A percentile compares a stretch with the other conserved stretches of the same genome.
Evolutionary conservation across 2,329 filamentous ascomycete genomes (phyloP).

Genomic region (Diaporthe eres): DNA sequence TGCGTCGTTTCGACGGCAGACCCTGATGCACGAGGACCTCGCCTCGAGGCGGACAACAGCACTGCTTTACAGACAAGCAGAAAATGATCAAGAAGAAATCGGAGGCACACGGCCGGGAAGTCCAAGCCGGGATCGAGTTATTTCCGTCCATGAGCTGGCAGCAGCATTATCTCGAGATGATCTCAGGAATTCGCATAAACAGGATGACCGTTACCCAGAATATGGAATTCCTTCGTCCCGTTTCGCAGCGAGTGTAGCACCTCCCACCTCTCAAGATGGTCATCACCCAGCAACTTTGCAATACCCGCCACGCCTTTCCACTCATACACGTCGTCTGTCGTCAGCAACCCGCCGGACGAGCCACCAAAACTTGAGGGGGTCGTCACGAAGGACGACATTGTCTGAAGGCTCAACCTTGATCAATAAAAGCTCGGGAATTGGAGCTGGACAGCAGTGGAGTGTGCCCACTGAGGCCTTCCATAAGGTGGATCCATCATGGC

Average conservation of each 20-base stretch:
- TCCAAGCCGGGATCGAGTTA: not conserved
- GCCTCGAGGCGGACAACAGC: conserved; percentile 5
- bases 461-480: not conserved
- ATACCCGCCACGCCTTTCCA: not conserved
- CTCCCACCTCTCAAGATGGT: not conserved
- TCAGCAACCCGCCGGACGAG: not conserved
- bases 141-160: not conserved
- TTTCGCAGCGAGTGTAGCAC: not conserved
- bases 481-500: not conserved
- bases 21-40: not conserved
- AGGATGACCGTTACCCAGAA: not conserved
- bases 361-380: conserved; percentile 1
- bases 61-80: not conserved
- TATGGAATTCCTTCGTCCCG: not conserved
- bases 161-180: not conserved
- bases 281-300: not conserved
- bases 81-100: not conserved
- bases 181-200: not conserved
- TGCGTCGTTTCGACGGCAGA: conserved; percentile 45
- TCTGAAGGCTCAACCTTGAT: conserved; percentile 9
- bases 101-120: not conserved
- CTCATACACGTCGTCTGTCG: not conserved
- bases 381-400: conserved; percentile 12
- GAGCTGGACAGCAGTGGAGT: conserved; percentile 3
- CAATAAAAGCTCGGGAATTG: not conserved